Base-by-base conservation (phyloP, 2,329 filamentous ascomycete genomes). In the Dichotomopilus funicola region DNA sequence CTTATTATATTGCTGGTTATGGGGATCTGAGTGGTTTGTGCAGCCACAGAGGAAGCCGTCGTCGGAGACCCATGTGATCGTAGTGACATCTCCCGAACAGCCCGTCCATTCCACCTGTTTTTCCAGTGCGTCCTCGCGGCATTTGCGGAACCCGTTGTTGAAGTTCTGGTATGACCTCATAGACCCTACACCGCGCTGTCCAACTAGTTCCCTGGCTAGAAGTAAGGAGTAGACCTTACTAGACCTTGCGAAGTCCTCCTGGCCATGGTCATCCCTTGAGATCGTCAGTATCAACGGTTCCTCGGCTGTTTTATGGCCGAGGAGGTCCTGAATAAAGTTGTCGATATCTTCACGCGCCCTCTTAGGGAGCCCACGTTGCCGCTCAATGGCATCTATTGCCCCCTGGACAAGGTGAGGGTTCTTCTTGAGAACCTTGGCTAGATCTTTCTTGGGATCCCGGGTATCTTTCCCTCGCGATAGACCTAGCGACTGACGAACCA, bases 1-100 rank as follows among this genome's bases (percentile, higher is more conserved):
- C 61, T 81, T 84, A 61, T 86, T 86, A 63, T 86, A 86, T 59
- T 85, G 82, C 63, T 85, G 81, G 55, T 85, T 86, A 43, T 82
- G 79, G 0, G 73, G 69, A 61, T 86, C 83, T 0, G 81, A 85
- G 67, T 86, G 82, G 0, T 79, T 78, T 0, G 81, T 83, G 0
- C 82, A 81, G 37, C 83, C 83, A 59, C 81, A 83, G n/a, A 86
- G 64, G 51, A 85, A 81, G 12, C 71, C 70, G n/a, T 73, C 65
- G 19, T 77, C 64, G 0, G 78, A 78, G 0, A 80, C 71, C 83
- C 83, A 86, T 13, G 73, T 74, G 49, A 83, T 72, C 2, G 81
- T 79, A 27, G 76, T 72, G 44, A 86, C 78, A 62, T 86, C 82
- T 3, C 83, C 82, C 35, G 82, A 81, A 51, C 81, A 83, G 61